Conservation (phyloP, 257 asterid genomes). For the Gentiana macrophylla region DNA sequence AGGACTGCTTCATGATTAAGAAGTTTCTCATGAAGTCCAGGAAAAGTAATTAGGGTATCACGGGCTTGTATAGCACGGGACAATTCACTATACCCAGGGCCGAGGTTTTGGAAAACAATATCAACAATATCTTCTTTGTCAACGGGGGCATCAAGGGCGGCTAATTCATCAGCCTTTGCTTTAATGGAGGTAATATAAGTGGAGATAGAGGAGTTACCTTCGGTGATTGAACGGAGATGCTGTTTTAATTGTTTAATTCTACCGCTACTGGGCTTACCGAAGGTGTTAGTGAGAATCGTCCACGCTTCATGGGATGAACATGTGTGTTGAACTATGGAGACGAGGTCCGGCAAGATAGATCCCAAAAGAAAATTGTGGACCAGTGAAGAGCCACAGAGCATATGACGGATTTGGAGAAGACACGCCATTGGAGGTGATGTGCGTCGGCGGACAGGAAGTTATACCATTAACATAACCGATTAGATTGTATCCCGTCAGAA, state of each 20-base stretch:
- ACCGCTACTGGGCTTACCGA: not conserved
- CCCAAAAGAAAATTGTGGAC: not conserved
- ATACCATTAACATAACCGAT: not conserved
- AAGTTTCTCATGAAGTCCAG: too few relatives aligned
- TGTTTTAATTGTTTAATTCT: not conserved
- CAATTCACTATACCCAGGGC: too few relatives aligned
- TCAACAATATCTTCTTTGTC: conserved; percentile 2
- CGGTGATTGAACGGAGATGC: not conserved
- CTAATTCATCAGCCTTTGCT: not conserved
- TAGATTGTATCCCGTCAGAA: conserved; percentile 3
- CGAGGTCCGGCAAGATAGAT: not conserved
- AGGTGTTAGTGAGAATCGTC: not conserved
- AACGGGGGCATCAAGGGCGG: not conserved
- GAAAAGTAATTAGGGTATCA: too few relatives aligned
- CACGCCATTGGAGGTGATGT: not conserved
- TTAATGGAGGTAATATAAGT: not conserved
- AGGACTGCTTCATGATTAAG: too few relatives aligned
- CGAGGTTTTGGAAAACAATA: too few relatives aligned
- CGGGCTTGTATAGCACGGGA: too few relatives aligned
- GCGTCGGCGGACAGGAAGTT: not conserved
- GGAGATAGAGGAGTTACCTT: not conserved
- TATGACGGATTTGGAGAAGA: not conserved
- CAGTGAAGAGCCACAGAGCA: not conserved
- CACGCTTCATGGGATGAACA: not conserved
- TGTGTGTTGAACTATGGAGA: too few relatives aligned